Percentiles rank a stretch among this genome's conserved stretches.
Conservation (phyloP, 768 basidiomycete species). For the Lactarius psammicola region DNA sequence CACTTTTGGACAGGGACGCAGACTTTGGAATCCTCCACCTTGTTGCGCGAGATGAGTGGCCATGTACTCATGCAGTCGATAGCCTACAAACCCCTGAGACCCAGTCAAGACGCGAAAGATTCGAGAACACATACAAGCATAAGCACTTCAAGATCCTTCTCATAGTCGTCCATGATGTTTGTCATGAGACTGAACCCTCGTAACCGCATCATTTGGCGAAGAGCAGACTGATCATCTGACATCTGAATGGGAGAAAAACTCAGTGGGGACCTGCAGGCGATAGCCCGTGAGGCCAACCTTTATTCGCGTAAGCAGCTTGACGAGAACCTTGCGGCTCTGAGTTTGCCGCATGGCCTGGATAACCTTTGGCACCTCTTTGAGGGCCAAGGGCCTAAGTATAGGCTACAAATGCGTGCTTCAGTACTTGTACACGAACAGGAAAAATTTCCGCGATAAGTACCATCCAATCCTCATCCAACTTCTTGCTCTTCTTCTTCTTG, state of each 20-base stretch:
- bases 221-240: conserved; percentile 74
- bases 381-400: conserved; percentile 65
- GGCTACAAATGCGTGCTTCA: conserved; percentile 49
- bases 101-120: neutral
- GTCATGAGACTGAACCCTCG: conserved; percentile 93
- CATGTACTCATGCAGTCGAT: conserved; percentile 69
- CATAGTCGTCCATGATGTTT: conserved; percentile 77
- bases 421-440: conserved; percentile 4
- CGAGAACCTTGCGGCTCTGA: conserved; percentile 73
- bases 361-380: conserved; percentile 86
- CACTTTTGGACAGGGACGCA: conserved; percentile 59
- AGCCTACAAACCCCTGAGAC: conserved; percentile 40
- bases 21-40: conserved; percentile 77
- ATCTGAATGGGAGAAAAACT: conserved; percentile 48
- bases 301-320: conserved; percentile 81
- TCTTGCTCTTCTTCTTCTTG: conserved; percentile 88
- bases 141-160: conserved; percentile 67
- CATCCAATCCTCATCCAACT: conserved; percentile 92
- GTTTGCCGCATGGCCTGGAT: conserved; percentile 90
- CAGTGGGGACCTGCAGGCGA: neutral
- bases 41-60: conserved; percentile 85
- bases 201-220: conserved; percentile 84
- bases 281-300: conserved; percentile 49
- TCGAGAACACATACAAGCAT: conserved; percentile 52
- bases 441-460: conserved; percentile 41